These are phyloP conservation scores for Microdochium nivale DNA, from an alignment of 2,329 filamentous ascomycete species.

Conservation along the genomic window DNA sequence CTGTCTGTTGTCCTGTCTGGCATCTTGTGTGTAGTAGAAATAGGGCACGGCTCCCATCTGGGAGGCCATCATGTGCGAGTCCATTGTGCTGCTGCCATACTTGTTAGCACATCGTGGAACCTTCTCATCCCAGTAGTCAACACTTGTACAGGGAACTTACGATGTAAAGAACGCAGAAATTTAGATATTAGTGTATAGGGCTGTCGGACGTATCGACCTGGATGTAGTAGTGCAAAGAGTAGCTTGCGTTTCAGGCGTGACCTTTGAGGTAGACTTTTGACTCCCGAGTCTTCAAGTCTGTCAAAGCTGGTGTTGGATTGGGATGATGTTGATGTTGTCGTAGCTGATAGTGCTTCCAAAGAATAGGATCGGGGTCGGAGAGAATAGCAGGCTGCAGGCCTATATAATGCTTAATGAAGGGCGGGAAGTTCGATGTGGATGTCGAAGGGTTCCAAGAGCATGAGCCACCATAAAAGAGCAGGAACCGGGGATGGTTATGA, in stretches of 20 bases:
- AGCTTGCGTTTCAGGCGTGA: slow-evolving; percentile 12
- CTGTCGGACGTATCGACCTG: slow-evolving; percentile 13
- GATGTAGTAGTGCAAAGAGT: slow-evolving; percentile 22
- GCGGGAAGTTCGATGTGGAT: slow-evolving; percentile 18
- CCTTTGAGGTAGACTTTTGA: neutral
- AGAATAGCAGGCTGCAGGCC: slow-evolving; percentile 10
- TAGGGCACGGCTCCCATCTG: slow-evolving; percentile 68
- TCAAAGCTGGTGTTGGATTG: neutral
- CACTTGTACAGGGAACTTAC: too few relatives aligned
- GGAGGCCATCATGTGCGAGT: slow-evolving; percentile 45
- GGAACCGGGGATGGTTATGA: neutral
- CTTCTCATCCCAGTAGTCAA: too few relatives aligned
- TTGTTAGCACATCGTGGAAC: slow-evolving; percentile 8
- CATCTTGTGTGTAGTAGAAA: slow-evolving; percentile 80
- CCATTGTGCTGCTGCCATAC: slow-evolving; percentile 40
- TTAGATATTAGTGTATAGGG: too few relatives aligned
- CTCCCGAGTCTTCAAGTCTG: neutral
- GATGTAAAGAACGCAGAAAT: too few relatives aligned
- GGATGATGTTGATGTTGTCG: slow-evolving; percentile 6
- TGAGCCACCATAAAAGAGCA: neutral
- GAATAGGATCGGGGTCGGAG: slow-evolving; percentile 8
- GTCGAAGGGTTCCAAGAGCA: slow-evolving; percentile 18
- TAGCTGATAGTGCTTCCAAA: slow-evolving; percentile 8
- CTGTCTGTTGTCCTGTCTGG: slow-evolving; percentile 62
- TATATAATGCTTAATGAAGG: slow-evolving; percentile 22